A percentile compares a stretch with the other conserved stretches of the same genome.
phyloP scores from a whole-genome alignment of 2,329 filamentous ascomycete species.

The Chlorencoelia australis region DNA sequence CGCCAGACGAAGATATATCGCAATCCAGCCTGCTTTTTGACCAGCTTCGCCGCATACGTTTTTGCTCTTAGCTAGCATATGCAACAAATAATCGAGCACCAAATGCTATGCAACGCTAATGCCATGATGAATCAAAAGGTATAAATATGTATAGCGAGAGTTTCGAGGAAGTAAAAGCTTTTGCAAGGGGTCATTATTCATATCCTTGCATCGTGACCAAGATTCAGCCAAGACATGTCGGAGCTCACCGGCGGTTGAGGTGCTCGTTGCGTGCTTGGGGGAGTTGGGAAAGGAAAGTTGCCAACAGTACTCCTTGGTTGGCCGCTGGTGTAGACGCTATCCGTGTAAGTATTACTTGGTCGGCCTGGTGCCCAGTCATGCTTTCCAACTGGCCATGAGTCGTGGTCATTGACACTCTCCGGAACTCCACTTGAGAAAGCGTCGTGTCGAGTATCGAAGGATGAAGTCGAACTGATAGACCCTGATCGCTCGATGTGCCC shows the following conservation, averaged over 20 bases:
- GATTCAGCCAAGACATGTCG: constrained; percentile 76
- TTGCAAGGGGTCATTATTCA: constrained; percentile 10
- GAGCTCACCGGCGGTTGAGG: constrained; percentile 23
- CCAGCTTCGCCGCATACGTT: too few relatives aligned
- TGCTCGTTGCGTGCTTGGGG: constrained; percentile 9
- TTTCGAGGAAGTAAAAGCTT: constrained; percentile 3
- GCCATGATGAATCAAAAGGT: neutral
- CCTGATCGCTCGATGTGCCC: constrained; percentile 50
- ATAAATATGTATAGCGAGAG: constrained; percentile 4
- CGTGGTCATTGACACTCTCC: constrained; percentile 38
- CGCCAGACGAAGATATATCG: too few relatives aligned
- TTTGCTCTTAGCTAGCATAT: too few relatives aligned
- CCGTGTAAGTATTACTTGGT: constrained; percentile 43
- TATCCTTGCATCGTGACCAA: constrained; percentile 34
- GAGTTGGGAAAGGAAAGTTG: constrained; percentile 12
- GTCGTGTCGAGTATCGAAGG: constrained; percentile 25
- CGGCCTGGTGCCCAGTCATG: constrained; percentile 41
- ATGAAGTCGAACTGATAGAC: constrained; percentile 30
- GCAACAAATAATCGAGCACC: too few relatives aligned
- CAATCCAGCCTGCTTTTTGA: too few relatives aligned
- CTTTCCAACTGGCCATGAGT: constrained; percentile 27
- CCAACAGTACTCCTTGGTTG: constrained; percentile 25
- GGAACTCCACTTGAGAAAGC: constrained; percentile 58
- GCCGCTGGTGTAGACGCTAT: constrained; percentile 34
- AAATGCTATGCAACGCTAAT: neutral